These are phyloP conservation scores for Verticillium isaacii DNA, from an alignment of 2,329 filamentous ascomycete species.

Conservation along the genomic window DNA sequence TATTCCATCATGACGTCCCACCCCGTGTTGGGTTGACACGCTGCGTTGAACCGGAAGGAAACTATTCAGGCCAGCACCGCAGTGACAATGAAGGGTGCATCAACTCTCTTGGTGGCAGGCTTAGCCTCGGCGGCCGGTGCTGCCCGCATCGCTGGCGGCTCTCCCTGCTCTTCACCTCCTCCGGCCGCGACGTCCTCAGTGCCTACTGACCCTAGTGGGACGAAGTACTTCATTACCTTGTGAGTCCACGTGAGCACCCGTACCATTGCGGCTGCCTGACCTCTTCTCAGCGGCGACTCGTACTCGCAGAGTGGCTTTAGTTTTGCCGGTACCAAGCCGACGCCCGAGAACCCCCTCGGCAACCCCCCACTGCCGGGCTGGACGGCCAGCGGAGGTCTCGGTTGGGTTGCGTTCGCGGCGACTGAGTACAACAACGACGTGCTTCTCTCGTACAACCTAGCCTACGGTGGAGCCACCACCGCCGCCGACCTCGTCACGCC, in stretches of 20 bases:
- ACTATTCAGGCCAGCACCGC: not conserved
- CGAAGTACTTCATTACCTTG: constrained; percentile 36
- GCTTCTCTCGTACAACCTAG: constrained; percentile 44
- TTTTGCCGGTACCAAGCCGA: constrained; percentile 41
- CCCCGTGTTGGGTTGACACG: no score
- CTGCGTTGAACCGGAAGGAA: not conserved
- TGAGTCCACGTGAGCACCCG: constrained; percentile 12
- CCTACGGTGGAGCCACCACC: constrained; percentile 45
- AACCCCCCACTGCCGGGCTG: constrained; percentile 51
- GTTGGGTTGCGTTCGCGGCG: constrained; percentile 43
- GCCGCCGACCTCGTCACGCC: constrained; percentile 43
- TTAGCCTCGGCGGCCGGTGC: not conserved
- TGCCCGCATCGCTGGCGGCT: constrained; percentile 2
- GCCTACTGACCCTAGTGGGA: constrained; percentile 2
- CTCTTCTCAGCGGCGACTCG: constrained; percentile 44
- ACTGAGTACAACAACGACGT: constrained; percentile 34
- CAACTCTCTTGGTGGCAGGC: not conserved
- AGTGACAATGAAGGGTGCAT: not conserved
- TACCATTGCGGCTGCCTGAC: not conserved
- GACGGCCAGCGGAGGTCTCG: constrained; percentile 39
- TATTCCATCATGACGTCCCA: not conserved
- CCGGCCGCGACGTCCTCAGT: not conserved
- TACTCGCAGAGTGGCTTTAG: constrained; percentile 57
- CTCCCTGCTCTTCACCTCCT: not conserved
- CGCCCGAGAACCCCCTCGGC: constrained; percentile 50